Evolutionary conservation across 192 early-diverging fungal genomes (phyloP).

Genomic region (Backusella circina): DNA sequence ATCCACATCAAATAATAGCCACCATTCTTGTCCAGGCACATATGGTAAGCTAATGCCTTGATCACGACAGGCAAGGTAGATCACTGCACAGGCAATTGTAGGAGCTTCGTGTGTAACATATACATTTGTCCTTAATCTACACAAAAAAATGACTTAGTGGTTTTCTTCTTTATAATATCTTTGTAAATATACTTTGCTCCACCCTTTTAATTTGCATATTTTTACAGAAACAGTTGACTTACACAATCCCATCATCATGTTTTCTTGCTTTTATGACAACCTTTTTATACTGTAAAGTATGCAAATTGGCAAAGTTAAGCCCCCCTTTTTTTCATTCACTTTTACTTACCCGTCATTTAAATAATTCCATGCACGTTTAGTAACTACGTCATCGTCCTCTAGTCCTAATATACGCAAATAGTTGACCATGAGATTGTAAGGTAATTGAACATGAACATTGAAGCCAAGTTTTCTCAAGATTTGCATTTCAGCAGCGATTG

Average conservation of each 20-base stretch:
- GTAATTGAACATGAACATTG: slow-evolving; percentile 93
- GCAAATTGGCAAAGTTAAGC: background rate
- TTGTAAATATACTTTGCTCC: background rate
- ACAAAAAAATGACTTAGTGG: background rate
- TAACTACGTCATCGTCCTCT: slow-evolving; percentile 68
- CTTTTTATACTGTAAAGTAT: background rate
- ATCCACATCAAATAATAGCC: slow-evolving; percentile 29
- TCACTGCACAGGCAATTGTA: slow-evolving; percentile 83
- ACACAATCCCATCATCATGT: no score
- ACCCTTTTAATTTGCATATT: background rate
- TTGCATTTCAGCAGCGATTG: slow-evolving; percentile 82
- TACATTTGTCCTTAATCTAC: slow-evolving; percentile 68
- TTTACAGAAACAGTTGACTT: background rate
- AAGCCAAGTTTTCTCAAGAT: slow-evolving; percentile 88
- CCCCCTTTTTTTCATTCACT: background rate
- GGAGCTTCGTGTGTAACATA: slow-evolving; percentile 75
- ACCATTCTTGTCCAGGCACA: slow-evolving; percentile 25
- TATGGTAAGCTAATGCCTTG: slow-evolving; percentile 61
- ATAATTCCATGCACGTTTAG: slow-evolving; percentile 90
- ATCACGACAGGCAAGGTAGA: slow-evolving; percentile 76
- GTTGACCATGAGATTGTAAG: slow-evolving; percentile 94
- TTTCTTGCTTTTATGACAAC: background rate
- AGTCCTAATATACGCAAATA: slow-evolving; percentile 83
- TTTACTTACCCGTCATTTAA: slow-evolving; percentile 79
- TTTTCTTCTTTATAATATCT: background rate